Evolutionary conservation across 2,329 filamentous ascomycete species (phyloP), one percentile per base, ranked within the genome.

Genomic region (Fusarium tuaranense): DNA sequence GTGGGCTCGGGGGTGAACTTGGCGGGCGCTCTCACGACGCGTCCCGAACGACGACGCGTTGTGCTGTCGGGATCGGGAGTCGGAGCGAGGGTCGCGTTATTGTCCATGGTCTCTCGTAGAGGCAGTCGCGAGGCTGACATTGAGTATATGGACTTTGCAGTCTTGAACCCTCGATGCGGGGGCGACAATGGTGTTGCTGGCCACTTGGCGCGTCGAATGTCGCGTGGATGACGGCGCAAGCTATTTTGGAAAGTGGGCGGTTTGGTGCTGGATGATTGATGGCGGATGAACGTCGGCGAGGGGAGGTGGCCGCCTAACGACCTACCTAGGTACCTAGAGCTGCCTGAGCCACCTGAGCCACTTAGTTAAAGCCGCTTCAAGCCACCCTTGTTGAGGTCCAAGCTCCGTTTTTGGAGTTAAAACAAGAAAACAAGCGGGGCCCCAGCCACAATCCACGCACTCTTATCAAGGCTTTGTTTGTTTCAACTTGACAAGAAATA

Each of bases 31-130:
- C 86, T 89, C 72, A 90, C 87, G 85, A 91, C 90, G 89, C 91
- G 91, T 90, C 91, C 90, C 41, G 92, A 93, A 75, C 91, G 90
- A 82, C 92, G 91, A 87, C 88, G 88, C 83, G 87, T 86, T 79
- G 86, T 85, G 69, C 85, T 83, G 71, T 87, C 85, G 71, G 85
- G 84, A 65, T 88, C 87, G 71, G 88, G 86, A 60, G 88, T 88
- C 74, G 85, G 84, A 7, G 48, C 9, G 48, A 55, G 48, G 79
- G 85, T 87, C 81, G 87, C 86, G 84, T 88, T 88, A 79, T 86
- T 88, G 77, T 90, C 88, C 83, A 87, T 86, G 75, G 81, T 87
- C 80, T 88, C 70, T 72, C 65, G 67, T 61, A 69, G 53, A 34
- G 74, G 65, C 41, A 65, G 65, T 74, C 78, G 77, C 70, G 71